Conservation (phyloP, 805 yeast species). For the Ogataea ramenticola region DNA sequence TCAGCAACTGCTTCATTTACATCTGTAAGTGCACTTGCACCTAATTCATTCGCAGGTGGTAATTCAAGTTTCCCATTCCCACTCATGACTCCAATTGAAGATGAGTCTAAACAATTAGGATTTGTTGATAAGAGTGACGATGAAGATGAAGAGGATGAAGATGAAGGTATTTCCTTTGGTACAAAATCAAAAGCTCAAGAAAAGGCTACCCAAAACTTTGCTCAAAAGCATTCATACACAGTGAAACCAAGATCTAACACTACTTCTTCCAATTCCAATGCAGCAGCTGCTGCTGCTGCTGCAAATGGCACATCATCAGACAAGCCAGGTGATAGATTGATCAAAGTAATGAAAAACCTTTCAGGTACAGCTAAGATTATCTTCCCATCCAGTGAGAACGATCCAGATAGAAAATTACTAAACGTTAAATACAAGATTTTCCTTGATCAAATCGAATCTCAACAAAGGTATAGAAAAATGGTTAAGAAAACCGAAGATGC, state of each 20-base stretch:
- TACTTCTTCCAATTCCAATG: not conserved
- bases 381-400: slow-evolving; percentile 48
- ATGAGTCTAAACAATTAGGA: slow-evolving; percentile 27
- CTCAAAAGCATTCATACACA: slow-evolving; percentile 6
- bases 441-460: slow-evolving; percentile 80
- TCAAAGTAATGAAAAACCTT: slow-evolving; percentile 82
- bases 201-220: slow-evolving; percentile 39
- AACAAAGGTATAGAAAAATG: slow-evolving; percentile 64
- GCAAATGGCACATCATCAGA: slow-evolving; percentile 7
- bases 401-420: slow-evolving; percentile 65
- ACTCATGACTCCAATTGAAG: slow-evolving; percentile 30
- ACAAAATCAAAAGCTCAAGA: slow-evolving; percentile 49
- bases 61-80: slow-evolving; percentile 41
- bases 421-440: slow-evolving; percentile 77
- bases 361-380: slow-evolving; percentile 82
- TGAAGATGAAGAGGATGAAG: slow-evolving; percentile 25
- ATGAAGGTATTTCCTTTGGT: slow-evolving; percentile 54
- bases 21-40: slow-evolving; percentile 44
- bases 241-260: not conserved
- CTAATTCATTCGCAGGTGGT: slow-evolving; percentile 25
- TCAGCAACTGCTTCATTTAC: slow-evolving; percentile 67
- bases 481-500: slow-evolving; percentile 45
- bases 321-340: slow-evolving; percentile 54
- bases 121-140: slow-evolving; percentile 7
- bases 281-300: not conserved